Evolutionary conservation across 306 rosid species (phyloP).

Genomic region (Boehmeria nivea): DNA sequence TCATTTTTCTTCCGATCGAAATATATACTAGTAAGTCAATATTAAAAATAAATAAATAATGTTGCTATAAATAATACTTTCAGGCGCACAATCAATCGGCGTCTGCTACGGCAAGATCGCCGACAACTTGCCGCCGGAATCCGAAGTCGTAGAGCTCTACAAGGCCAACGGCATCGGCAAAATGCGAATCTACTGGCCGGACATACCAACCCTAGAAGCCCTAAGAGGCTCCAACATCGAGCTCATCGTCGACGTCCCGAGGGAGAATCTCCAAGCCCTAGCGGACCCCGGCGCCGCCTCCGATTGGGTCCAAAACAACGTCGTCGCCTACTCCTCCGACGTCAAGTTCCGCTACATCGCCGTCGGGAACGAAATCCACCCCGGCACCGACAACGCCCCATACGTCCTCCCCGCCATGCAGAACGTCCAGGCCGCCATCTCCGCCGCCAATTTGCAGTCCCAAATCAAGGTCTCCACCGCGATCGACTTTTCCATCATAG

Average conservation of each 20-base stretch:
- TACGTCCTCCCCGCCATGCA: slow-evolving; percentile 39
- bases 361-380: slow-evolving; percentile 45
- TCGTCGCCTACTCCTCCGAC: slow-evolving; percentile 19
- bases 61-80: neutral
- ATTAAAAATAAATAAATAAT: too few species aligned
- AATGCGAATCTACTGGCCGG: slow-evolving; percentile 27
- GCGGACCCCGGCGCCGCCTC: slow-evolving; percentile 31
- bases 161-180: slow-evolving; percentile 6
- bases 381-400: slow-evolving; percentile 3
- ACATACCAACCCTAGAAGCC: slow-evolving; percentile 13
- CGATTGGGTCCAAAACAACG: slow-evolving; percentile 39
- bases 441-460: slow-evolving; percentile 17
- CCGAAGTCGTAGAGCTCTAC: slow-evolving; percentile 20
- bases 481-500: slow-evolving; percentile 24
- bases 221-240: slow-evolving; percentile 11
- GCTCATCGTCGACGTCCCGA: slow-evolving; percentile 17
- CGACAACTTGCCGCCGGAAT: slow-evolving; percentile 18
- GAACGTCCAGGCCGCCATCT: slow-evolving; percentile 36
- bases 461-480: slow-evolving; percentile 45
- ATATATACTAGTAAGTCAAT: too few species aligned
- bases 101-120: slow-evolving; percentile 44
- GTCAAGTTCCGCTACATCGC: slow-evolving; percentile 48
- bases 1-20: too few species aligned
- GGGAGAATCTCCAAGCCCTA: slow-evolving; percentile 8
- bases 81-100: slow-evolving; percentile 44